A percentile compares a stretch with the other conserved stretches of the same genome.
Conservation (phyloP, 2,329 filamentous ascomycete species). For the Rhynchosporium graminicola region DNA sequence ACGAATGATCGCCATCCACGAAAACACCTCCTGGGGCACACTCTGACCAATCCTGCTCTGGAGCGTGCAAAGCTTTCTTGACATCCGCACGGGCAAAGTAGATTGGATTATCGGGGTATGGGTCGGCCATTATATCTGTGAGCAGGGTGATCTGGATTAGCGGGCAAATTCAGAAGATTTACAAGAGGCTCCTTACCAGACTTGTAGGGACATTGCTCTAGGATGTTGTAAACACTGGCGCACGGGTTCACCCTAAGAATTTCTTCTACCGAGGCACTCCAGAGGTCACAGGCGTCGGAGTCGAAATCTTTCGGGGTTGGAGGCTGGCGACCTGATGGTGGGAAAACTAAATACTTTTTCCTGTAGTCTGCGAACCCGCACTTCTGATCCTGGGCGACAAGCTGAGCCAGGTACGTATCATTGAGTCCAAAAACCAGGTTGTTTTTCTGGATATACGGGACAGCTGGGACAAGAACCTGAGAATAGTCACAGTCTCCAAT, state of each 20-base stretch:
- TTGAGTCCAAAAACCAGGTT: constrained; percentile 49
- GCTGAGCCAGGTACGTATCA: constrained; percentile 43
- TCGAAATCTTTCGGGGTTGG: constrained; percentile 38
- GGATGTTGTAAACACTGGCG: no score
- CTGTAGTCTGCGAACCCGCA: constrained; percentile 50
- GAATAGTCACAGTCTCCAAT: constrained; percentile 27
- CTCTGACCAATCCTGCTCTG: not conserved
- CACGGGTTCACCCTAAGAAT: no score
- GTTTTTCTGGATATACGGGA: constrained; percentile 43
- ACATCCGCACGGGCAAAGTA: constrained; percentile 46
- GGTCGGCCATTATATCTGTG: constrained; percentile 43
- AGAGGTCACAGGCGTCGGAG: constrained; percentile 31
- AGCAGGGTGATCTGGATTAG: constrained; percentile 37
- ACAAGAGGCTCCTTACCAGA: no score
- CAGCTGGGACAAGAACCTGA: constrained; percentile 41
- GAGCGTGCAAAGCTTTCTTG: not conserved
- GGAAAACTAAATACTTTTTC: constrained; percentile 49
- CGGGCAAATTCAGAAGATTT: not conserved
- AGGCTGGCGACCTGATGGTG: constrained; percentile 39
- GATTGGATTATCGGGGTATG: constrained; percentile 41
- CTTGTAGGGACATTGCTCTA: no score
- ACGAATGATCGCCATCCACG: not conserved
- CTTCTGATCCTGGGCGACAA: constrained; percentile 44
- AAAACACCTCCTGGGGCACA: not conserved
- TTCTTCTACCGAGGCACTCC: not conserved